Evolutionary conservation across 345 rosid species (phyloP), one percentile per base, ranked within the genome.

Genomic region (Anastatica hierochuntica): DNA sequence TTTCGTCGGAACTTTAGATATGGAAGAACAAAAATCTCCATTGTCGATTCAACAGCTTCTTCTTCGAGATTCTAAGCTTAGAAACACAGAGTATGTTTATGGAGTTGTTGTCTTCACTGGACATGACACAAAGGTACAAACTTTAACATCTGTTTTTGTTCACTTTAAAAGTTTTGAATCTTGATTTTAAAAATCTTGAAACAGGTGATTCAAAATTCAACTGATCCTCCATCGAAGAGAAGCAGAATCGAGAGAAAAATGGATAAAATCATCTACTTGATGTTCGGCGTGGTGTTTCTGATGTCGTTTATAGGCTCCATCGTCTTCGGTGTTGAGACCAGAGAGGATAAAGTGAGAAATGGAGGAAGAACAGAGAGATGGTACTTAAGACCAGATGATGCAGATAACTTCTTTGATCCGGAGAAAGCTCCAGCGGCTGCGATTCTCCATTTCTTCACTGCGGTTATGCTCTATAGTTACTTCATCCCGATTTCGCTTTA

Each of bases 401-500:
- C 95, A 19, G 78, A 86, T 3, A 49, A 79, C 31, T 84, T 70
- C 72, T 92, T 74, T 43, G 69, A 83, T 19, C 96, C 98, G 0
- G 58, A 73, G 7, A 73, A 33, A 46, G 96, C 96, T 44, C 59
- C 72, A 8, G 8, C 55, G 8, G 96, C 96, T 35, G 85, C 98
- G 4, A 40, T 78, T 34, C 24, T 44, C 49, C 94, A 84, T 49
- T 90, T 90, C 66, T 54, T 87, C 56, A 84, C 98, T 4, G 92
- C 92, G 14, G 76, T 87, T 16, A 84, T 90, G 98, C 60, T 90
- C 47, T 90, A 87, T 57, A 74, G 95, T 30, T 82, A 86, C 72
- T 75, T 90, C 60, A 87, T 90, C n/a, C 98, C 98, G 1, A 87
- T 90, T 62, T 87, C 96, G 10, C 72, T 90, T 59, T 90, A 90